Percentiles rank a stretch among this genome's conserved stretches.
Evolutionary conservation across 2,329 filamentous ascomycete genomes (phyloP).

Genomic region (Penicillium rolfsii): DNA sequence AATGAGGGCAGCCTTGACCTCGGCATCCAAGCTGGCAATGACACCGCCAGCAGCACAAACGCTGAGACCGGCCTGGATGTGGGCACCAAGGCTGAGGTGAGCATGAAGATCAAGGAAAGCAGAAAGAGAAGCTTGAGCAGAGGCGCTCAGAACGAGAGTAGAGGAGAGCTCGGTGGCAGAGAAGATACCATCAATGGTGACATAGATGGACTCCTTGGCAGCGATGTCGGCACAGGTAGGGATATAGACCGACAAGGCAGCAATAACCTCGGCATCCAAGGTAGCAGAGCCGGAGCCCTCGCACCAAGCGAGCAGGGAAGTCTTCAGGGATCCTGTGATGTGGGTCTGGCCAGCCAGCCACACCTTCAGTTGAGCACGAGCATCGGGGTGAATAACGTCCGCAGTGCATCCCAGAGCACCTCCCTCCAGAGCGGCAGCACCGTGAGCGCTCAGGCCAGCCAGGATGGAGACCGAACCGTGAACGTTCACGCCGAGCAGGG

Average conservation of each 20-base stretch:
- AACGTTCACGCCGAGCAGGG: slow-evolving; percentile 30
- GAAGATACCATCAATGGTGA: slow-evolving; percentile 44
- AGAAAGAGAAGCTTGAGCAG: slow-evolving; percentile 34
- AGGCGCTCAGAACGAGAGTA: slow-evolving; percentile 37
- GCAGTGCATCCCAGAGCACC: slow-evolving; percentile 41
- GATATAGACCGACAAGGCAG: slow-evolving; percentile 40
- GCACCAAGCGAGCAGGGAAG: slow-evolving; percentile 38
- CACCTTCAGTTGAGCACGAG: slow-evolving; percentile 34
- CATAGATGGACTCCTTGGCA: slow-evolving; percentile 41
- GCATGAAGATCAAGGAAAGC: slow-evolving; percentile 33
- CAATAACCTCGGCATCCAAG: slow-evolving; percentile 33
- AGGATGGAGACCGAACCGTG: slow-evolving; percentile 28
- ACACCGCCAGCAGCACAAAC: slow-evolving; percentile 42
- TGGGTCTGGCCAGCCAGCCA: slow-evolving; percentile 35
- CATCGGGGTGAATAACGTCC: slow-evolving; percentile 31
- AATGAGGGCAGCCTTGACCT: slow-evolving; percentile 38
- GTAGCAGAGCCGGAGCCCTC: slow-evolving; percentile 31
- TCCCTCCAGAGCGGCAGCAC: slow-evolving; percentile 42
- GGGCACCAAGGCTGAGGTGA: slow-evolving; percentile 28
- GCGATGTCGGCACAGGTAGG: slow-evolving; percentile 40
- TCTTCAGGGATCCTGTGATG: slow-evolving; percentile 35
- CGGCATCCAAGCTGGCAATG: slow-evolving; percentile 33
- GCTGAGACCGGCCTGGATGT: slow-evolving; percentile 39
- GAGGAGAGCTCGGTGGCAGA: slow-evolving; percentile 30
- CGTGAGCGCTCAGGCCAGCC: slow-evolving; percentile 37